phyloP scores from a whole-genome alignment of 2,329 filamentous ascomycete genomes.

The Sclerotinia glacialis region DNA sequence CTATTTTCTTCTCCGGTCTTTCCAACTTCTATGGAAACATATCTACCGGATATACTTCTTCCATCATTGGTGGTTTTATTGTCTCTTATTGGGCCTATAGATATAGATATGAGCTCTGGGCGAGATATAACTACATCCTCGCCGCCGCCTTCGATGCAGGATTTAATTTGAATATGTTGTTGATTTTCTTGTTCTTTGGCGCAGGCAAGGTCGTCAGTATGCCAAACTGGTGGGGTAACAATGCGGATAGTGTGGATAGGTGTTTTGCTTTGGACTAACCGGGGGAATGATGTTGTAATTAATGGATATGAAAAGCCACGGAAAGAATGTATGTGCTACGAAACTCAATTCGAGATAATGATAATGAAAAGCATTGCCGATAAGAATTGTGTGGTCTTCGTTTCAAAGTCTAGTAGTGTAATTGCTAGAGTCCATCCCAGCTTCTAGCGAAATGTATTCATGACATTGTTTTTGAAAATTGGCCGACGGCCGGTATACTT shows the following conservation, averaged over 20 bases:
- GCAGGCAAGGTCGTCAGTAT: conserved; percentile 55
- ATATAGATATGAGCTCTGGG: conserved; percentile 55
- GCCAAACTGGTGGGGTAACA: conserved; percentile 65
- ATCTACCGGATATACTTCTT: conserved; percentile 56
- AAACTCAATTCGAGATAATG: conserved; percentile 5
- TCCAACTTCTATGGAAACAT: conserved; percentile 60
- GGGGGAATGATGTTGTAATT: not conserved
- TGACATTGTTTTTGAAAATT: no score
- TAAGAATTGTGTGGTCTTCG: no score
- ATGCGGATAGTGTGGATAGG: conserved; percentile 52
- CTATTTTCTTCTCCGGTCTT: conserved; percentile 58
- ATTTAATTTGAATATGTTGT: conserved; percentile 59
- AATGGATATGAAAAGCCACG: not conserved
- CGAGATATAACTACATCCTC: conserved; percentile 59
- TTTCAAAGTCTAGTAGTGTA: no score
- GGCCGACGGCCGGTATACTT: no score
- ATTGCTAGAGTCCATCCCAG: no score
- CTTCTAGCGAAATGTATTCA: no score
- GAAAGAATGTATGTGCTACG: not conserved
- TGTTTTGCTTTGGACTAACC: conserved; percentile 51
- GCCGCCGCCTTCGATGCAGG: conserved; percentile 61
- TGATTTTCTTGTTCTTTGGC: conserved; percentile 60
- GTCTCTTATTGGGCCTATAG: conserved; percentile 59
- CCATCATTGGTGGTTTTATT: conserved; percentile 58
- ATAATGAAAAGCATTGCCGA: not conserved